A percentile compares a stretch with the other conserved stretches of the same genome.
Evolutionary conservation across 2,329 filamentous ascomycete genomes (phyloP).

Genomic region (Pestalotiopsis sp.): DNA sequence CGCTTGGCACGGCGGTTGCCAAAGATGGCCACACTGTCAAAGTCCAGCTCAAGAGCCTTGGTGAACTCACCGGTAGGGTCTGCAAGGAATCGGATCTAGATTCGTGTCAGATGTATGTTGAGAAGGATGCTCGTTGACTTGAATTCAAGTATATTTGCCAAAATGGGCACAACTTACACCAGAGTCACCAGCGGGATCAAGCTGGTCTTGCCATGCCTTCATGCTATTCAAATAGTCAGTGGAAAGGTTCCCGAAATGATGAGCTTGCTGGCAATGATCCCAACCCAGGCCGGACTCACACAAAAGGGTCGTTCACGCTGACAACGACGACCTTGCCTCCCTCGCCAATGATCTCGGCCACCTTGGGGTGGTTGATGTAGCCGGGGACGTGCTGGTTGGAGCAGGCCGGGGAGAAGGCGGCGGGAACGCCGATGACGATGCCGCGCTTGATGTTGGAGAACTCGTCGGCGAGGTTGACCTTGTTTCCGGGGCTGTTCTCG

Average conservation of each 20-base stretch:
- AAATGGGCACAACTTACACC: conserved; percentile 54
- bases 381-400: conserved; percentile 75
- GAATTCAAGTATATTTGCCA: not conserved
- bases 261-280: no score
- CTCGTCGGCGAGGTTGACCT: conserved; percentile 83
- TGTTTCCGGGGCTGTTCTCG: conserved; percentile 87
- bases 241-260: no score
- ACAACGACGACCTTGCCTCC: conserved; percentile 88
- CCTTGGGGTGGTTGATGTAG: conserved; percentile 77
- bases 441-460: conserved; percentile 66
- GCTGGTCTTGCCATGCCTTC: conserved; percentile 81
- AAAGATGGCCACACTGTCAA: conserved; percentile 64
- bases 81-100: conserved; percentile 83
- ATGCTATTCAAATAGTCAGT: conserved; percentile 55
- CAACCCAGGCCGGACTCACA: conserved; percentile 57
- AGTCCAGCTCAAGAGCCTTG: conserved; percentile 78
- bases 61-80: conserved; percentile 82
- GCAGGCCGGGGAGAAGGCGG: conserved; percentile 67
- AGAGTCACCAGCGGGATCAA: conserved; percentile 75
- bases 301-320: conserved; percentile 91
- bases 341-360: conserved; percentile 55
- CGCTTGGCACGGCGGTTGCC: conserved; percentile 83
- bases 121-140: not conserved
- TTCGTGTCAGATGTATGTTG: not conserved
- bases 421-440: conserved; percentile 83